Evolutionary conservation across 805 yeast genomes (phyloP).

Genomic region (Schwanniomyces sp.): DNA sequence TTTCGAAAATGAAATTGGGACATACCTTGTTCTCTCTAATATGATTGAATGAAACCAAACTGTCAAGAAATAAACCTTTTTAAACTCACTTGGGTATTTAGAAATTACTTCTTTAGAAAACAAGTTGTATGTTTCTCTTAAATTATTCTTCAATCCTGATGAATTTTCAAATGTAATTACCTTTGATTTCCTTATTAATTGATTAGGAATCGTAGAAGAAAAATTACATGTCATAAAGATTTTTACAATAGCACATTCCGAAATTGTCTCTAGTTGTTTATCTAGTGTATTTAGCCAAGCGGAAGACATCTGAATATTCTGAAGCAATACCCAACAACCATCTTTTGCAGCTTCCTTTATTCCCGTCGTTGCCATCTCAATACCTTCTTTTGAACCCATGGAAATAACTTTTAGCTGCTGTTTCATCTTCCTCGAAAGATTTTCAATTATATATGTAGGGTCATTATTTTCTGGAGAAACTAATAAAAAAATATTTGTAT

Average conservation of each 20-base stretch:
- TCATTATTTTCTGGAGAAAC: constrained; percentile 66
- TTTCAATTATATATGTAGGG: constrained; percentile 54
- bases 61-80: constrained; percentile 51
- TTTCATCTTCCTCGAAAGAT: constrained; percentile 33
- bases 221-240: constrained; percentile 66
- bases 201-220: constrained; percentile 49
- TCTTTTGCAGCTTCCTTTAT: constrained; percentile 43
- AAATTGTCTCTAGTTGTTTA: constrained; percentile 37
- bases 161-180: constrained; percentile 62
- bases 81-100: constrained; percentile 41
- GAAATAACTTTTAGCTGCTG: constrained; percentile 48
- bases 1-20: constrained; percentile 62
- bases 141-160: constrained; percentile 54
- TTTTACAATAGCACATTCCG: constrained; percentile 38
- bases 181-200: constrained; percentile 54
- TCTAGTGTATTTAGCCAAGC: constrained; percentile 60
- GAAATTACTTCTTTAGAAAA: constrained; percentile 12
- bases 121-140: constrained; percentile 38
- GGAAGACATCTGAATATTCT: constrained; percentile 75
- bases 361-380: constrained; percentile 54
- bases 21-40: constrained; percentile 56
- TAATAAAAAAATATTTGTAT: constrained; percentile 39
- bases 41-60: constrained; percentile 73
- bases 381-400: constrained; percentile 74
- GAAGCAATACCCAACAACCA: constrained; percentile 74